Conservation (phyloP, 176 grass and related monocot genomes). For the Hordeum marinum region DNA sequence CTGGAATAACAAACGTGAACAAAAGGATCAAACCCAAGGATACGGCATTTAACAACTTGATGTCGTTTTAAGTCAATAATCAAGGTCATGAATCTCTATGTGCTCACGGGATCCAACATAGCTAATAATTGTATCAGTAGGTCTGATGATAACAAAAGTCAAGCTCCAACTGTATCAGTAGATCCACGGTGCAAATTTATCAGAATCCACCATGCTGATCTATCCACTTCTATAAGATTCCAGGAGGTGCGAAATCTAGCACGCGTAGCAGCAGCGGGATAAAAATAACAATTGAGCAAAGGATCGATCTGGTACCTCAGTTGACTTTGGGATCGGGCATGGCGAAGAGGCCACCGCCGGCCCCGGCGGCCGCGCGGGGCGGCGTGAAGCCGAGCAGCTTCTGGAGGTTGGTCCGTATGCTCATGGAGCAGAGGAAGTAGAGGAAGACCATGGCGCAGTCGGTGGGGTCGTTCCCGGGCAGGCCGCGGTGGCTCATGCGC, state of each 20-base stretch:
- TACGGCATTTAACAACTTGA: background rate
- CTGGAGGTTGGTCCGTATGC: conserved; percentile 95
- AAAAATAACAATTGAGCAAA: background rate
- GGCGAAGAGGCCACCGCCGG: conserved; percentile 66
- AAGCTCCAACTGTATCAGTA: background rate
- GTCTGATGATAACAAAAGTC: background rate
- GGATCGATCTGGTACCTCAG: conserved; percentile 40
- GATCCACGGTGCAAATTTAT: conserved; percentile 6
- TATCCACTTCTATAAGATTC: background rate
- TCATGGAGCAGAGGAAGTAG: conserved; percentile 99
- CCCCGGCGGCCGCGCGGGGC: conserved; percentile 57
- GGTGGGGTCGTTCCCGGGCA: conserved; percentile 76
- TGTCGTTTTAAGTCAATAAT: background rate
- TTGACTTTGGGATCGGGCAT: conserved; percentile 92
- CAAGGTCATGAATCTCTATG: background rate
- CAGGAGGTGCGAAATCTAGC: background rate
- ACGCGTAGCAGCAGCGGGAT: background rate
- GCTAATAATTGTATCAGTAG: background rate
- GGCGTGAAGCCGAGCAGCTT: conserved; percentile 89
- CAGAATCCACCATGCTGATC: conserved; percentile 4
- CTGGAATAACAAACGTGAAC: background rate
- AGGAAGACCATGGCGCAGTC: conserved; percentile 99
- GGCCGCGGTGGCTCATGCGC: conserved; percentile 95
- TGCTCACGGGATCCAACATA: background rate
- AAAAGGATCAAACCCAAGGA: background rate